Evolutionary conservation across 2,329 filamentous ascomycete species (phyloP).

Genomic region (Penicillium sp.): DNA sequence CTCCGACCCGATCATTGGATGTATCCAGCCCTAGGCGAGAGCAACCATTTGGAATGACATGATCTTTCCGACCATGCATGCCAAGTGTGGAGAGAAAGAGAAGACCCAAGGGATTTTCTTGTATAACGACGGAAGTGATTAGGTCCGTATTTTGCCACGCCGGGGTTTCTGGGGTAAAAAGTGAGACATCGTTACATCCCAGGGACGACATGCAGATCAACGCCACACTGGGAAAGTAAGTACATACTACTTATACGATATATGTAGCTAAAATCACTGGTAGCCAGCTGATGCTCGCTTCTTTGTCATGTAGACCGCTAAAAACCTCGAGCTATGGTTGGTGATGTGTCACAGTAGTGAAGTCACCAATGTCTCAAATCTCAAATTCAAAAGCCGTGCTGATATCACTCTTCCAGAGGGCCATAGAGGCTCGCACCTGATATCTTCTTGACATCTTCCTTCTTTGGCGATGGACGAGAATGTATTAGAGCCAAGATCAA

Average conservation of each 20-base stretch:
- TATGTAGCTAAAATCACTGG: background rate
- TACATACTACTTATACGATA: background rate
- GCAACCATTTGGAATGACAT: background rate
- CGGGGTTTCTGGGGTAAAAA: constrained; percentile 7
- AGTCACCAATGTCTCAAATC: constrained; percentile 1
- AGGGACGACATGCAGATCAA: constrained; percentile 4
- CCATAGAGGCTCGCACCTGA: background rate
- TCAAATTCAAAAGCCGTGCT: background rate
- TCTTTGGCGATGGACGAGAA: background rate
- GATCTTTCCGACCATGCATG: constrained; percentile 5
- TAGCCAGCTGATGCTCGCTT: background rate
- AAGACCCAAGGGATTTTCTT: background rate
- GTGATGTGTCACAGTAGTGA: constrained; percentile 15
- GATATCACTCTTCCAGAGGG: background rate
- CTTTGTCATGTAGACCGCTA: constrained; percentile 2
- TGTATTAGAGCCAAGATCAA: background rate
- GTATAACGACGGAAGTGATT: background rate
- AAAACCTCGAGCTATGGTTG: constrained; percentile 11
- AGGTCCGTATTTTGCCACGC: background rate
- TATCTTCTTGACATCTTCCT: background rate
- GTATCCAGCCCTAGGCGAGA: background rate
- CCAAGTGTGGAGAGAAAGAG: constrained; percentile 3
- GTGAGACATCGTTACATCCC: constrained; percentile 23
- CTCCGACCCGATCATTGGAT: constrained; percentile 4
- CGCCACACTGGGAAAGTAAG: background rate